These are phyloP conservation scores for Talaromyces wortmannii DNA, from an alignment of 495 filamentous ascomycete species.

Conservation along the genomic window DNA sequence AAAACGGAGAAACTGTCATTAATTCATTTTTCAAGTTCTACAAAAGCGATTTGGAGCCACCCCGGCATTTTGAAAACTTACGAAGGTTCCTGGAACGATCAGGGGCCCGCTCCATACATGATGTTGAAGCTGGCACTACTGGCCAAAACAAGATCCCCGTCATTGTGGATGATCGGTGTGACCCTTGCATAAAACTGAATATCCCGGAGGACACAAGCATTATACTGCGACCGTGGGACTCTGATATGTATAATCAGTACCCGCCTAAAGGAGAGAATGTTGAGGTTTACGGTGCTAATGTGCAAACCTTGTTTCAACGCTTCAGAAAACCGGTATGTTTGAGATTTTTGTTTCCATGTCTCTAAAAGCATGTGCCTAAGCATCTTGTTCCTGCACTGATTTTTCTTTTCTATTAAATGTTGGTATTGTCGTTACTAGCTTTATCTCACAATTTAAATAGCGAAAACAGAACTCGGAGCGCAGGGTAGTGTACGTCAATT, in stretches of 20 bases:
- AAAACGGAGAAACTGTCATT: conserved; percentile 4
- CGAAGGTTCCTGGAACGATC: conserved; percentile 8
- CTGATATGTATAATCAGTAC: conserved; percentile 8
- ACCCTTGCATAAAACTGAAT: conserved; percentile 9
- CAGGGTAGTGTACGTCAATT: conserved; percentile 7
- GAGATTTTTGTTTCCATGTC: too few species aligned
- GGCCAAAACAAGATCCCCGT: conserved; percentile 1
- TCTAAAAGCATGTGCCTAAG: neutral
- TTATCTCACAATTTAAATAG: neutral
- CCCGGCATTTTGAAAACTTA: conserved; percentile 9
- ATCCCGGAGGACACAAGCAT: conserved; percentile 8
- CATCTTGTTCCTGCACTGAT: neutral
- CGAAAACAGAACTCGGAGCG: conserved; percentile 8
- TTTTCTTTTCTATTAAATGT: neutral
- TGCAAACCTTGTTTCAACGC: conserved; percentile 6
- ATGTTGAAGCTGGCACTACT: neutral
- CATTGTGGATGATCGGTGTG: conserved; percentile 12
- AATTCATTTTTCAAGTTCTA: conserved; percentile 11
- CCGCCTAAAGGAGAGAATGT: conserved; percentile 10
- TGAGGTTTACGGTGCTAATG: conserved; percentile 8
- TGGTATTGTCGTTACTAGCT: neutral
- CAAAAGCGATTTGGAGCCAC: conserved; percentile 6
- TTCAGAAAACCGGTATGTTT: conserved; percentile 1
- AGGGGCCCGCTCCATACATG: conserved; percentile 6
- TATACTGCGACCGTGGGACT: conserved; percentile 12